These are phyloP conservation scores for Phaeosphaeria sp. DNA, from an alignment of 2,329 filamentous ascomycete genomes.

Conservation along the genomic window DNA sequence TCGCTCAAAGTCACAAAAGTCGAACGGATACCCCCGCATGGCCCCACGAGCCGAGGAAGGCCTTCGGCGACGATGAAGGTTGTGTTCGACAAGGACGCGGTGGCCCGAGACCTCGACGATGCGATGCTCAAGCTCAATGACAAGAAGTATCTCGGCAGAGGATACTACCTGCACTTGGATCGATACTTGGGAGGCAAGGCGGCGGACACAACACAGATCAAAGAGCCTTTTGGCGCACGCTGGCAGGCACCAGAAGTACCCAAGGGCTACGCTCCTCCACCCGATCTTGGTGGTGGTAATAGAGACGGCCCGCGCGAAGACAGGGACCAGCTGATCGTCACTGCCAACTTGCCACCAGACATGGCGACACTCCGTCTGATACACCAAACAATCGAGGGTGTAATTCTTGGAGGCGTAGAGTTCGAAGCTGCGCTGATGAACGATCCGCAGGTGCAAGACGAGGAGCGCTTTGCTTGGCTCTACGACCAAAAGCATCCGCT, in stretches of 20 bases:
- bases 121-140: slow-evolving; percentile 43
- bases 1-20: slow-evolving; percentile 43
- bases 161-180: slow-evolving; percentile 45
- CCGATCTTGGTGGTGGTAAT: slow-evolving; percentile 33
- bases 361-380: slow-evolving; percentile 82
- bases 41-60: slow-evolving; percentile 24
- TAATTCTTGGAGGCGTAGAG: slow-evolving; percentile 81
- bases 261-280: slow-evolving; percentile 39
- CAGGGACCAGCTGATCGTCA: slow-evolving; percentile 38
- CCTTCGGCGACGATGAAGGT: slow-evolving; percentile 40
- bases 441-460: slow-evolving; percentile 78
- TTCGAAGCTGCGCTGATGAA: slow-evolving; percentile 95
- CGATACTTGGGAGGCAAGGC: slow-evolving; percentile 36
- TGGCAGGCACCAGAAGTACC: slow-evolving; percentile 35
- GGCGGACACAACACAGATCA: slow-evolving; percentile 29
- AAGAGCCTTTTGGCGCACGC: slow-evolving; percentile 40
- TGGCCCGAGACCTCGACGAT: slow-evolving; percentile 34
- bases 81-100: slow-evolving; percentile 41
- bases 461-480: slow-evolving; percentile 93
- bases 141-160: slow-evolving; percentile 42
- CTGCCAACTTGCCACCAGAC: slow-evolving; percentile 74
- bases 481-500: slow-evolving; percentile 78
- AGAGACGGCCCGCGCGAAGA: slow-evolving; percentile 31
- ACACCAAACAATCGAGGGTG: slow-evolving; percentile 82
- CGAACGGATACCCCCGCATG: slow-evolving; percentile 33